These are phyloP conservation scores for Thymus mandschuricus DNA, from an alignment of 257 asterid species.

Conservation along the genomic window DNA sequence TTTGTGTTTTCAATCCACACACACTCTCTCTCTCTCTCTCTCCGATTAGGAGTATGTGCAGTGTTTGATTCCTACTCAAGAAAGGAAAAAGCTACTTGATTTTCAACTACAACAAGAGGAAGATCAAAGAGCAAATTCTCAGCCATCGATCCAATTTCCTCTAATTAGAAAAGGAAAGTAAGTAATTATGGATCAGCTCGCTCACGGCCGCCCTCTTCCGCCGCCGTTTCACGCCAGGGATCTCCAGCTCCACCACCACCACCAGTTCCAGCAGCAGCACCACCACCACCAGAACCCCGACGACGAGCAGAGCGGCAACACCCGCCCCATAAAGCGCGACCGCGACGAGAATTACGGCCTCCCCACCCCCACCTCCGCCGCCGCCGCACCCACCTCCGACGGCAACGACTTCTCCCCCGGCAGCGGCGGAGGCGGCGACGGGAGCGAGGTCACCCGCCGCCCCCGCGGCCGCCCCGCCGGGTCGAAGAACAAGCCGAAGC, in stretches of 20 bases:
- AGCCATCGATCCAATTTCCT: no score
- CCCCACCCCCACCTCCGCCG: slow-evolving; percentile 20
- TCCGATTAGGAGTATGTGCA: background rate
- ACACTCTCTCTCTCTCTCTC: background rate
- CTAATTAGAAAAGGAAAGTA: no score
- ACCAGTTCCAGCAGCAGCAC: slow-evolving; percentile 47
- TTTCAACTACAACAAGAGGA: no score
- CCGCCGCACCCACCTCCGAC: slow-evolving; percentile 26
- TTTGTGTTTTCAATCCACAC: background rate
- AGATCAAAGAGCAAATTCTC: no score
- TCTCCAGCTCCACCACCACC: slow-evolving; percentile 74
- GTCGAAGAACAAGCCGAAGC: slow-evolving; percentile 86
- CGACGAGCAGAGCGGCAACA: slow-evolving; percentile 61
- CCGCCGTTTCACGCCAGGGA: slow-evolving; percentile 80
- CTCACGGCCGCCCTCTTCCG: slow-evolving; percentile 84
- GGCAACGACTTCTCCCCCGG: slow-evolving; percentile 35
- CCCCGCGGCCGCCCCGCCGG: slow-evolving; percentile 93
- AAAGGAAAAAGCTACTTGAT: no score
- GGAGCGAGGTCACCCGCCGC: slow-evolving; percentile 49
- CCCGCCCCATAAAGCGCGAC: slow-evolving; percentile 48
- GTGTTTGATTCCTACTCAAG: no score
- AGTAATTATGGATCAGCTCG: slow-evolving; percentile 61
- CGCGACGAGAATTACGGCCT: slow-evolving; percentile 44
- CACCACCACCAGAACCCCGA: slow-evolving; percentile 33
- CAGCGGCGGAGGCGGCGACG: background rate